Evolutionary conservation across 176 grass and related monocot species (phyloP).

Genomic region (Luzula sylvatica): DNA sequence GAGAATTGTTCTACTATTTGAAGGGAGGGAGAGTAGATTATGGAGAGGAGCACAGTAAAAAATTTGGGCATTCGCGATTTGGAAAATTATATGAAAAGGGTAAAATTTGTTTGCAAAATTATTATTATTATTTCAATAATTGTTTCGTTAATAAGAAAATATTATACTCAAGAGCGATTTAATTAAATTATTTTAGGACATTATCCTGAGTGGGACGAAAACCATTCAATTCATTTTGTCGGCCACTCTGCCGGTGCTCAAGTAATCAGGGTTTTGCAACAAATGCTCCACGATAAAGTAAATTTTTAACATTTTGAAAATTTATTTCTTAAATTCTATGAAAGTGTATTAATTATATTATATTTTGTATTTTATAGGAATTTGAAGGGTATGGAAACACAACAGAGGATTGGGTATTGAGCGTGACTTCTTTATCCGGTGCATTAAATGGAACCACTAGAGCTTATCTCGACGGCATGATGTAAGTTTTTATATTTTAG

Average conservation of each 20-base stretch:
- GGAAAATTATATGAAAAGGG: slow-evolving; percentile 46
- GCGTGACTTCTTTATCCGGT: slow-evolving; percentile 70
- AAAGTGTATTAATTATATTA: background rate
- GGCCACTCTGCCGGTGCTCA: slow-evolving; percentile 81
- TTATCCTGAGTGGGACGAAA: slow-evolving; percentile 57
- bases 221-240: slow-evolving; percentile 62
- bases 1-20: slow-evolving; percentile 82
- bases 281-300: slow-evolving; percentile 82
- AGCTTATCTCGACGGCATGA: slow-evolving; percentile 59
- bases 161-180: background rate
- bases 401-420: slow-evolving; percentile 59
- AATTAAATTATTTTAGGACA: slow-evolving; percentile 30
- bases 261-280: slow-evolving; percentile 65
- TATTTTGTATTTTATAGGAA: slow-evolving; percentile 29
- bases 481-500: slow-evolving; percentile 12
- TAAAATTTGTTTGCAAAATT: background rate
- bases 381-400: slow-evolving; percentile 41
- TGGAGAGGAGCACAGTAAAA: slow-evolving; percentile 62
- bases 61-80: slow-evolving; percentile 37
- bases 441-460: slow-evolving; percentile 65
- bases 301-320: background rate
- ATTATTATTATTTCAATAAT: background rate
- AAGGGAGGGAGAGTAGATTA: slow-evolving; percentile 80
- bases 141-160: background rate
- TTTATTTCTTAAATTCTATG: too few relatives aligned